A percentile compares a stretch with the other conserved stretches of the same genome.
Conservation (phyloP, 345 rosid species). For the Boechera retrofracta region DNA sequence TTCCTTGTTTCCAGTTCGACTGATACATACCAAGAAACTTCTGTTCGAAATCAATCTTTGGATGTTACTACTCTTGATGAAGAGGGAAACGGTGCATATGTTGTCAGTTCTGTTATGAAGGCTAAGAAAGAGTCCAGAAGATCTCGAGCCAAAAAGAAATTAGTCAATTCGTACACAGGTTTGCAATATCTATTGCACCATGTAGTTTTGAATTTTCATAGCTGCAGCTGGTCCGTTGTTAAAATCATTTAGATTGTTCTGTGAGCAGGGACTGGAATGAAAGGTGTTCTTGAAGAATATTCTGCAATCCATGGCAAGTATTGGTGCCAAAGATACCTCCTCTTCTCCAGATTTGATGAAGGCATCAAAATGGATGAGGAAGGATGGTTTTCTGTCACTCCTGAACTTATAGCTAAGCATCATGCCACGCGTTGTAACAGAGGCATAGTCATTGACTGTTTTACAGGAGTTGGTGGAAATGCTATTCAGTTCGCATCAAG, state of each 20-base stretch:
- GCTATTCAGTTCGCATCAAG: constrained; percentile 81
- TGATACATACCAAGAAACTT: constrained; percentile 40
- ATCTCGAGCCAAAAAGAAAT: constrained; percentile 47
- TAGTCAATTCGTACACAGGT: constrained; percentile 53
- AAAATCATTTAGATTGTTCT: not conserved
- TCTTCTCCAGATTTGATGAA: constrained; percentile 81
- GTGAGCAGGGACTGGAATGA: constrained; percentile 52
- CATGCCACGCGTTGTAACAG: constrained; percentile 72
- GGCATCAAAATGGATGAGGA: constrained; percentile 95
- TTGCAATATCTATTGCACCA: not conserved
- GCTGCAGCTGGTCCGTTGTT: constrained; percentile 2
- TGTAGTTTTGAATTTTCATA: not conserved
- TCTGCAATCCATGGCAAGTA: constrained; percentile 63
- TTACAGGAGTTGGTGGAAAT: constrained; percentile 97
- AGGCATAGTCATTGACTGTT: constrained; percentile 74
- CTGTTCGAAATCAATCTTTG: constrained; percentile 39
- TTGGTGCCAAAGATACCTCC: constrained; percentile 82
- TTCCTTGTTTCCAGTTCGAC: constrained; percentile 52
- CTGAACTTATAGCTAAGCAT: constrained; percentile 84
- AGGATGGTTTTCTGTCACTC: constrained; percentile 99
- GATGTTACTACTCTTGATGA: constrained; percentile 39
- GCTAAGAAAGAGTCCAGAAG: constrained; percentile 62
- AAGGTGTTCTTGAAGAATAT: constrained; percentile 52
- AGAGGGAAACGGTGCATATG: constrained; percentile 43
- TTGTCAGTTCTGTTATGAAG: constrained; percentile 39